Evolutionary conservation across 179 eudicot genomes (phyloP), one percentile per base, ranked within the genome.

Genomic region (Heliamphora pulchella): DNA sequence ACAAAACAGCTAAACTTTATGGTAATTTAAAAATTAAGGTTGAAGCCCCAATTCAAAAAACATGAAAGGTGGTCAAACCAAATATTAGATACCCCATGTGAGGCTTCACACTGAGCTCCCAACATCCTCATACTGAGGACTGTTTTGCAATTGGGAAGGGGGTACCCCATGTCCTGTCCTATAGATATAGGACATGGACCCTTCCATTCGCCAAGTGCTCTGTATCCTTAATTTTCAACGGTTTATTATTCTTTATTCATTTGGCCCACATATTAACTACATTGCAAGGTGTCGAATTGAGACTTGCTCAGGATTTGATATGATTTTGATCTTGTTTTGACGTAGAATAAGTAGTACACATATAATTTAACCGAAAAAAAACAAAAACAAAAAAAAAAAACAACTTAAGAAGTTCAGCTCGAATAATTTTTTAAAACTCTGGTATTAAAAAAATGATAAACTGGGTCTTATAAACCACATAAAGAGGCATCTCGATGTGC

Each of bases 201-300:
- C 65, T 58, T 47, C 63, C 44, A 41, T 63, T 63, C 13, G 59
- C 71, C 76, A 84, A 61, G 80, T 81, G 63, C 86, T 78, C 31
- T 78, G 86, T 14, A 84, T 73, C 80, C 79, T n/a, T 79, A 31
- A 31, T 31, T 31, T 48, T 22, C 5, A 47, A 47, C 4, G 22
- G 22, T 18, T 8, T 8, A 47, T 2, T 46, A 1, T 43, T 46
- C 68, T 44, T n/a, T 18, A 8, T 68, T 15, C 13, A 44, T 44
- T 44, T n/a, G 43, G 41, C n/a, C 41, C 4, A 13, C 5, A 51
- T 51, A 4, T 8, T 17, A 48, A 2, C 14, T 71, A 4, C 17
- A 47, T 61, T 59, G 67, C 43, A 43, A 59, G 9, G 68, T 10
- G 68, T 44, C 39, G 55, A 39, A 41, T 75, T 43, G 4, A 43